Evolutionary conservation across 257 asterid species (phyloP), one percentile per base, ranked within the genome.

Genomic region (Scutellaria baicalensis): DNA sequence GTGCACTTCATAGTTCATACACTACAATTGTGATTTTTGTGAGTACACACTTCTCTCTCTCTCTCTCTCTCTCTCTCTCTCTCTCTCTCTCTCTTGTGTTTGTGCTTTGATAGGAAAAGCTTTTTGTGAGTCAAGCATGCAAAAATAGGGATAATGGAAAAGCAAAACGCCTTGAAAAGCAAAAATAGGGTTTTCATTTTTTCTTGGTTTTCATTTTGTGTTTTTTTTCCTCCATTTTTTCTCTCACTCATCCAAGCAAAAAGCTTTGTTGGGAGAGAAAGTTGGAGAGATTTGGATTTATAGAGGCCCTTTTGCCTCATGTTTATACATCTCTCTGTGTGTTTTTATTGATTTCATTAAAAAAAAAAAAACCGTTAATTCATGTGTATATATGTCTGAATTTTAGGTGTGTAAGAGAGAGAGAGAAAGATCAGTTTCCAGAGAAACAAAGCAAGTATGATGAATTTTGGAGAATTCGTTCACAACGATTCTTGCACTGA

Each of bases 381-480:
- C n/a, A 8, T 62, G 20, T 42, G 14, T 56, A 2, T 45, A 52
- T 71, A 52, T 48, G 12, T 59, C 17, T 36, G 44, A 73, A 64
- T 42, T 70, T 45, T 21, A 68, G 52, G 13, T 33, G n/a, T n/a
- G n/a, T 10, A 20, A 36, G 48, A 11, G 5, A 20, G 23, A 8
- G 21, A 52, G 36, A 9, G 6, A 9, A 4, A 54, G 10, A 9
- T 52, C n/a, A 4, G 35, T 23, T 8, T 16, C 42, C 27, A 35
- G 69, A 33, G 18, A 69, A 75, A 63, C 49, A 42, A 39, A n/a
- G 59, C 44, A 13, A 61, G 7, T 5, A 13, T 86, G 82, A 94
- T 94, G 97, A 91, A 89, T 89, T 87, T 94, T 88, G 96, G 95
- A 80, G 96, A 83, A 63, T 91, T 87, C 80, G 87, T 87, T 38